phyloP scores from a whole-genome alignment of 2,329 filamentous ascomycete genomes.

The Colletotrichum sp. region DNA sequence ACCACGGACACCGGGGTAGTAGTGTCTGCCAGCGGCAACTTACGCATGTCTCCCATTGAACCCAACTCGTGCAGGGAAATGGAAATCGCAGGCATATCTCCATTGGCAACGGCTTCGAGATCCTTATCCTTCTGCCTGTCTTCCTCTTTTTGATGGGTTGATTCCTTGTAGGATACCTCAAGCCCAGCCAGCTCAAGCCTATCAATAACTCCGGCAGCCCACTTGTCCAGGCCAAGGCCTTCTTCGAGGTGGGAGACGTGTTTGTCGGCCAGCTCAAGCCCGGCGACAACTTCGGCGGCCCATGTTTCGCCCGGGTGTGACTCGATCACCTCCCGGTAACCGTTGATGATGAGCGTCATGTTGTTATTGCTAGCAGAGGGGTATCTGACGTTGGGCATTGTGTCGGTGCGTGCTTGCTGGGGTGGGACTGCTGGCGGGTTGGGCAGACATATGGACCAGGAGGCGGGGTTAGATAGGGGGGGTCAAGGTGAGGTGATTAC shows the following conservation, averaged over 20 bases:
- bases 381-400: not conserved
- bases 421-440: too few species aligned
- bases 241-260: too few species aligned
- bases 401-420: not conserved
- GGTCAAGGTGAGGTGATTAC: too few species aligned
- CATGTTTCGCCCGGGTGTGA: not conserved
- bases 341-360: too few species aligned
- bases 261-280: too few species aligned
- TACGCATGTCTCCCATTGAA: not conserved
- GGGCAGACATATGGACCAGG: too few species aligned
- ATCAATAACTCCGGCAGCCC: not conserved
- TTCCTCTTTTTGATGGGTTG: not conserved
- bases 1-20: not conserved
- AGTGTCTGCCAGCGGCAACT: not conserved
- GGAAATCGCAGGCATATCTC: accelerated
- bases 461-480: too few species aligned
- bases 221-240: too few species aligned
- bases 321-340: not conserved
- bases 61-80: not conserved
- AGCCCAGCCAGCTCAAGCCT: not conserved
- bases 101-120: not conserved
- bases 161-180: not conserved
- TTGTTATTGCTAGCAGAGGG: too few species aligned
- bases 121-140: not conserved
- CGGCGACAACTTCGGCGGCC: too few species aligned